Conservation (phyloP, 176 grass and related monocot species). For the Poa annua region DNA sequence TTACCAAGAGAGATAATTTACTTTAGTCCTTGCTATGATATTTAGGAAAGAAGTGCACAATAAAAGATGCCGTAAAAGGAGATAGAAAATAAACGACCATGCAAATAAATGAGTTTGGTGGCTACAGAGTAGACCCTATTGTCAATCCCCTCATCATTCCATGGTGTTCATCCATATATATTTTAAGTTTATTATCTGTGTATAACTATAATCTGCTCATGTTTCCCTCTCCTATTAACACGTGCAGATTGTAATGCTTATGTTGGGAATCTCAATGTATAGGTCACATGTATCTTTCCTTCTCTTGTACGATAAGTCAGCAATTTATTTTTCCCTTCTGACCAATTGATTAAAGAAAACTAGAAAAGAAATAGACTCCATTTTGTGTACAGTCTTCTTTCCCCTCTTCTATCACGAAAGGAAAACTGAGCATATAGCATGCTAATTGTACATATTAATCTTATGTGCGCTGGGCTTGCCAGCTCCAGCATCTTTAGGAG, state of each 20-base stretch:
- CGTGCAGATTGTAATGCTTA: neutral
- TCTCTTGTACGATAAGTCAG: neutral
- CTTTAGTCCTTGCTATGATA: neutral
- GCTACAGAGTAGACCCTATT: neutral
- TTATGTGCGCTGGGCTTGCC: neutral
- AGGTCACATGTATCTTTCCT: neutral
- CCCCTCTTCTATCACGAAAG: neutral
- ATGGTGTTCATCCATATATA: neutral
- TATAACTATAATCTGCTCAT: neutral
- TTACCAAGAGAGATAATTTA: conserved; percentile 7
- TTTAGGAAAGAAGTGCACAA: neutral
- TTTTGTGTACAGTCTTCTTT: neutral
- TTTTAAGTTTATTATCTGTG: neutral
- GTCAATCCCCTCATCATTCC: neutral
- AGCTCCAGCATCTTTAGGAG: conserved; percentile 3
- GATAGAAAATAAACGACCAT: neutral
- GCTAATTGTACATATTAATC: neutral
- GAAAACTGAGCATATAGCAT: neutral
- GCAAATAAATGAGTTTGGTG: neutral
- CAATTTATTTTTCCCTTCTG: neutral
- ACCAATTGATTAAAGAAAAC: neutral
- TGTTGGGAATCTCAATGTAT: neutral
- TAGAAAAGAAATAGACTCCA: neutral
- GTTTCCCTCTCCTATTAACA: conserved; percentile 4
- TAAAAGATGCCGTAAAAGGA: neutral